phyloP scores from a whole-genome alignment of 495 filamentous ascomycete species.

The Annulohypoxylon maeteangense region DNA sequence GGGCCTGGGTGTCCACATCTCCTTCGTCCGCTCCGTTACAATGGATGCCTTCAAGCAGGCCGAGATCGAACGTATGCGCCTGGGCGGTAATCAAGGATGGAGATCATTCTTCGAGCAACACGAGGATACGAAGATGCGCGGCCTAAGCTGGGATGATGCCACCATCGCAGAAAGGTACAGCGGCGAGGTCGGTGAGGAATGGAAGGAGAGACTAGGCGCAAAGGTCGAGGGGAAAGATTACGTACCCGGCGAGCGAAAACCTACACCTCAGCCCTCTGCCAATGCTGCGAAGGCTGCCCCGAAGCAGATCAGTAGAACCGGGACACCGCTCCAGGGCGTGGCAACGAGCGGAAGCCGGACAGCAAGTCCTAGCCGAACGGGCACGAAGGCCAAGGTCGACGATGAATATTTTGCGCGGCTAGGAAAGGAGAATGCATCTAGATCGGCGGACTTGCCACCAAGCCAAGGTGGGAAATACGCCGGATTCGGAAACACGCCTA shows the following conservation, averaged over 20 bases:
- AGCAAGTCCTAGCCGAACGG: slow-evolving; percentile 63
- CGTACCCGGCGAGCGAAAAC: slow-evolving; percentile 68
- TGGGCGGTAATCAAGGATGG: slow-evolving; percentile 89
- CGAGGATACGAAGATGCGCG: slow-evolving; percentile 67
- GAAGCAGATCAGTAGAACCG: slow-evolving; percentile 46
- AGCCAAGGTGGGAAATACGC: slow-evolving; percentile 91
- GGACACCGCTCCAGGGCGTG: slow-evolving; percentile 66
- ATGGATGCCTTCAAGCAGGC: slow-evolving; percentile 97
- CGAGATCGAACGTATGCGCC: slow-evolving; percentile 87
- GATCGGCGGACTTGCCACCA: slow-evolving; percentile 78
- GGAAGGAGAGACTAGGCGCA: slow-evolving; percentile 86
- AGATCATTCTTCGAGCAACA: slow-evolving; percentile 82
- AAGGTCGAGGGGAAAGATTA: slow-evolving; percentile 89
- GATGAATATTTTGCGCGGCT: slow-evolving; percentile 91
- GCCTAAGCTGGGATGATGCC: slow-evolving; percentile 76
- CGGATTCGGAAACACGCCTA: slow-evolving; percentile 84
- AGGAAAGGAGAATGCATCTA: slow-evolving; percentile 80
- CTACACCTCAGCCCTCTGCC: slow-evolving; percentile 51
- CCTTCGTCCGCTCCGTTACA: slow-evolving; percentile 93
- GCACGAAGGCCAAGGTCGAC: slow-evolving; percentile 67
- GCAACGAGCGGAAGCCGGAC: slow-evolving; percentile 78
- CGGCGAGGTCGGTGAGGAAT: slow-evolving; percentile 90
- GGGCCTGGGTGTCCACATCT: slow-evolving; percentile 95
- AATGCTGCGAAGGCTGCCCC: slow-evolving; percentile 50
- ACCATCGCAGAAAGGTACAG: slow-evolving; percentile 88